phyloP scores from a whole-genome alignment of 1,284 basidiomycete species.

The Gomphus sp. region DNA sequence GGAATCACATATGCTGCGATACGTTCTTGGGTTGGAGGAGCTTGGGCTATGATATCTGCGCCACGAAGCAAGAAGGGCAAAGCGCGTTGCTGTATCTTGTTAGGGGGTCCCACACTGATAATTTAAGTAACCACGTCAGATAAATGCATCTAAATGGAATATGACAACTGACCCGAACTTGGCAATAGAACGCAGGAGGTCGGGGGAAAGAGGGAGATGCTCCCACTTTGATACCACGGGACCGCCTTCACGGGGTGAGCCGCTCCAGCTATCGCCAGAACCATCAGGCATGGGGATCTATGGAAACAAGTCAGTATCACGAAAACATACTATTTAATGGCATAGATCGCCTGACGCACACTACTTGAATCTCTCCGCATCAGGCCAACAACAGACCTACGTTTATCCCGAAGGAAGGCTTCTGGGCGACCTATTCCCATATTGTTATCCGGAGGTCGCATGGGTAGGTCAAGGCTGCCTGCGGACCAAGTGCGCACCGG shows the following conservation, averaged over 20 bases:
- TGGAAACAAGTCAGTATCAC: slow-evolving; percentile 13
- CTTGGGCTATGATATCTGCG: slow-evolving; percentile 95
- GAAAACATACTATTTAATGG: slow-evolving; percentile 1
- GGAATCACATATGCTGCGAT: slow-evolving; percentile 97
- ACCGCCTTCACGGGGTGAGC: slow-evolving; percentile 59
- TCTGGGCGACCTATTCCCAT: slow-evolving; percentile 16
- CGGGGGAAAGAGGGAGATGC: slow-evolving; percentile 78
- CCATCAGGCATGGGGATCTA: slow-evolving; percentile 43
- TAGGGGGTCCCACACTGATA: slow-evolving; percentile 85
- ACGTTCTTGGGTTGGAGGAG: slow-evolving; percentile 95
- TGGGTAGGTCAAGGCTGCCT: slow-evolving; percentile 62
- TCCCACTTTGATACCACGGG: slow-evolving; percentile 97
- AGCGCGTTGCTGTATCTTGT: slow-evolving; percentile 97
- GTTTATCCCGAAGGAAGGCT: slow-evolving; percentile 48
- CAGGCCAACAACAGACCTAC: slow-evolving; percentile 61
- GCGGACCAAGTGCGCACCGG: slow-evolving; percentile 77
- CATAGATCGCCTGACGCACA: slow-evolving; percentile 33
- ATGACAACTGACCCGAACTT: slow-evolving; percentile 77
- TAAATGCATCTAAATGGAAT: slow-evolving; percentile 8
- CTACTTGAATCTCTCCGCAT: slow-evolving; percentile 67
- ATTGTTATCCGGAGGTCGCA: slow-evolving; percentile 32
- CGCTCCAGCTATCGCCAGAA: slow-evolving; percentile 33
- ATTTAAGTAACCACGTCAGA: slow-evolving; percentile 11
- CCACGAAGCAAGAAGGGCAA: slow-evolving; percentile 91
- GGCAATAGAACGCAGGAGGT: slow-evolving; percentile 80